phyloP scores from a whole-genome alignment of 2,329 filamentous ascomycete genomes.

The Rugonectria rugulosa region DNA sequence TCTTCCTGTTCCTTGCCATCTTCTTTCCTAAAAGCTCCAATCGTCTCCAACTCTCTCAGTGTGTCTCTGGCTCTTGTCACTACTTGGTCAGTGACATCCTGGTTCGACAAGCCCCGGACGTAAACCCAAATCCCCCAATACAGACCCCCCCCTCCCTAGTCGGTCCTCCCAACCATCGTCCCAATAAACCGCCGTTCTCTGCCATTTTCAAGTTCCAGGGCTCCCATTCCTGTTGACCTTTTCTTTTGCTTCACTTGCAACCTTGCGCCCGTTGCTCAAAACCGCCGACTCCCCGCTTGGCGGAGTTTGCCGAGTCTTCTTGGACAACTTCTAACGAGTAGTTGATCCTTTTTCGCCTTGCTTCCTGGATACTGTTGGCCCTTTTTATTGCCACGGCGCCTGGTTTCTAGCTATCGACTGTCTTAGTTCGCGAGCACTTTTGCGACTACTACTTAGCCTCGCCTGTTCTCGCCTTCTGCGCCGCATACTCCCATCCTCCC shows the following conservation, averaged over 20 bases:
- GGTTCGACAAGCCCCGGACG: constrained; percentile 6
- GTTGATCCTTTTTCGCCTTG: neutral
- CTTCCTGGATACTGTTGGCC: neutral
- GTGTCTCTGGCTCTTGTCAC: neutral
- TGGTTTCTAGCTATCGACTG: no score
- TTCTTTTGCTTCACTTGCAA: constrained; percentile 4
- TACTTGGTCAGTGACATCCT: constrained; percentile 17
- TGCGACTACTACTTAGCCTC: neutral
- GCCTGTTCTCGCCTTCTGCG: constrained; percentile 22
- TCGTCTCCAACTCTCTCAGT: constrained; percentile 1
- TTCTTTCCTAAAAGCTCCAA: neutral
- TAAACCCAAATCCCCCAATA: neutral
- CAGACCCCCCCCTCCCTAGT: neutral
- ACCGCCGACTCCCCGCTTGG: neutral
- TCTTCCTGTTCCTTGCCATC: neutral
- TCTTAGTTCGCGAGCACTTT: neutral
- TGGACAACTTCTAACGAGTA: neutral
- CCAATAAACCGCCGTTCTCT: constrained; percentile 5
- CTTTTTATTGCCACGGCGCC: neutral
- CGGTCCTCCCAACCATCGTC: neutral
- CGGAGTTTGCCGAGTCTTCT: neutral
- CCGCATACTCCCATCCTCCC: constrained; percentile 20
- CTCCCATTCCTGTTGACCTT: constrained; percentile 1
- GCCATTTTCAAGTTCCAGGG: constrained; percentile 14
- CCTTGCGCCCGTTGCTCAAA: constrained; percentile 7